Conservation (phyloP, 306 rosid genomes). For the Prunus campanulata region DNA sequence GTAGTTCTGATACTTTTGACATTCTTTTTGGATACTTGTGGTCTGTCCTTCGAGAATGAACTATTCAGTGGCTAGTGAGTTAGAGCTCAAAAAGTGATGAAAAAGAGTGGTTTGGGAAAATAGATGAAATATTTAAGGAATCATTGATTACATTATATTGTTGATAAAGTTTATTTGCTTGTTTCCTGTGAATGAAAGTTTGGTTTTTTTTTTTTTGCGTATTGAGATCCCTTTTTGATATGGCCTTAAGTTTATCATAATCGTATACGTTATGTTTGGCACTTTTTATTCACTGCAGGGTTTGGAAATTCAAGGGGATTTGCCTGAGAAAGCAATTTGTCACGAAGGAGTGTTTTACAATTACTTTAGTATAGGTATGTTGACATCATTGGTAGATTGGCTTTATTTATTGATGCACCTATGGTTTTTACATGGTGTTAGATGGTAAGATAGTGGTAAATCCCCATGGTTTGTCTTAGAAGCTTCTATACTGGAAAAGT, state of each 20-base stretch:
- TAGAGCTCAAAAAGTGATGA: not conserved
- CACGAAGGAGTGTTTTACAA: slow-evolving; percentile 92
- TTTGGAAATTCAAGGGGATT: slow-evolving; percentile 60
- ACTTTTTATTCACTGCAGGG: slow-evolving; percentile 50
- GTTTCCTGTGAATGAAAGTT: not conserved
- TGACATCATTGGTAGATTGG: slow-evolving; percentile 11
- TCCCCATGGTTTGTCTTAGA: not conserved
- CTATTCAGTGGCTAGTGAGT: not conserved
- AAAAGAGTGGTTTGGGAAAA: not conserved
- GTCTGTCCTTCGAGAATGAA: not conserved
- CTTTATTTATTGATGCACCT: not conserved
- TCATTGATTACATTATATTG: not conserved
- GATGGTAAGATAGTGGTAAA: not conserved
- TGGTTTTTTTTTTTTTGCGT: not conserved
- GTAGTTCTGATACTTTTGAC: not conserved
- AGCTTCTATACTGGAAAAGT: not conserved
- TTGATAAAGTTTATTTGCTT: not conserved
- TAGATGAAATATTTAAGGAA: too few relatives aligned
- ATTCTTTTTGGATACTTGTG: not conserved
- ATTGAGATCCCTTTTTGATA: not conserved
- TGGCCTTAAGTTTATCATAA: not conserved
- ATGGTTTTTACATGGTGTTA: slow-evolving; percentile 15
- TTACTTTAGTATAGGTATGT: slow-evolving; percentile 91
- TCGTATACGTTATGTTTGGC: slow-evolving; percentile 17
- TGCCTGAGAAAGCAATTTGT: slow-evolving; percentile 62